Evolutionary conservation across 2,329 filamentous ascomycete species (phyloP).

Genomic region (Stachybotrys chartarum): DNA sequence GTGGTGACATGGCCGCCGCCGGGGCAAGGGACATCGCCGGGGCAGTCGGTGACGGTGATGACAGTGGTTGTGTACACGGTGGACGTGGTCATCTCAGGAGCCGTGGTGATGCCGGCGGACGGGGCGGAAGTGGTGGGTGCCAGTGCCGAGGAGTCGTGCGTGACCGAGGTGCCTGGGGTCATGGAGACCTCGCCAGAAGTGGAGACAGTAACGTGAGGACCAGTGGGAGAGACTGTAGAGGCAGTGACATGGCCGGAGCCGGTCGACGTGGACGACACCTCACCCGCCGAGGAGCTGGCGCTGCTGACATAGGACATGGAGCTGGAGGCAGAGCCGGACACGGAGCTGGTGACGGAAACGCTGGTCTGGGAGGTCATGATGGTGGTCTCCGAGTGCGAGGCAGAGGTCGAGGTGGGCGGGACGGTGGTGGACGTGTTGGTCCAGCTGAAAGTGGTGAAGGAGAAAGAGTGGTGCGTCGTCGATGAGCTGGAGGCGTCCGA

Average conservation of each 20-base stretch:
- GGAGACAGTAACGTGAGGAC: conserved; percentile 1
- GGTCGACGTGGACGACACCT: too few species aligned
- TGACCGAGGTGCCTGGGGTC: too few species aligned
- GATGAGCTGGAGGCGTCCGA: background rate
- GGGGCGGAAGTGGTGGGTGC: background rate
- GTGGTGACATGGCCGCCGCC: conserved; percentile 19
- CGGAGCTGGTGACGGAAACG: conserved; percentile 2
- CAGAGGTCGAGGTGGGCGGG: background rate
- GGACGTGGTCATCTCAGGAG: conserved; percentile 15
- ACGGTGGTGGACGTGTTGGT: conserved; percentile 17
- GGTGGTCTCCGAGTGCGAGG: conserved; percentile 15
- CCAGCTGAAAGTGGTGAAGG: conserved; percentile 1
- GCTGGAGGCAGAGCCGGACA: background rate
- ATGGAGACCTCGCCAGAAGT: background rate
- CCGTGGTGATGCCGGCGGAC: conserved; percentile 10
- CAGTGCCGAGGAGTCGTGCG: background rate
- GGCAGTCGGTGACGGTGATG: conserved; percentile 26
- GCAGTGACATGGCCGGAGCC: too few species aligned
- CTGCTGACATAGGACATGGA: too few species aligned
- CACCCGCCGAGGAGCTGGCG: too few species aligned
- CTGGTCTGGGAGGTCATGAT: conserved; percentile 5
- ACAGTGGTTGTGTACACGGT: conserved; percentile 24
- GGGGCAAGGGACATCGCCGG: conserved; percentile 36
- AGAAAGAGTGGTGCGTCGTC: background rate
- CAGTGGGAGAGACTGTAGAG: conserved; percentile 1